A percentile compares a stretch with the other conserved stretches of the same genome.
Evolutionary conservation across 805 yeast genomes (phyloP).

Genomic region (Sungouiella thailandica): DNA sequence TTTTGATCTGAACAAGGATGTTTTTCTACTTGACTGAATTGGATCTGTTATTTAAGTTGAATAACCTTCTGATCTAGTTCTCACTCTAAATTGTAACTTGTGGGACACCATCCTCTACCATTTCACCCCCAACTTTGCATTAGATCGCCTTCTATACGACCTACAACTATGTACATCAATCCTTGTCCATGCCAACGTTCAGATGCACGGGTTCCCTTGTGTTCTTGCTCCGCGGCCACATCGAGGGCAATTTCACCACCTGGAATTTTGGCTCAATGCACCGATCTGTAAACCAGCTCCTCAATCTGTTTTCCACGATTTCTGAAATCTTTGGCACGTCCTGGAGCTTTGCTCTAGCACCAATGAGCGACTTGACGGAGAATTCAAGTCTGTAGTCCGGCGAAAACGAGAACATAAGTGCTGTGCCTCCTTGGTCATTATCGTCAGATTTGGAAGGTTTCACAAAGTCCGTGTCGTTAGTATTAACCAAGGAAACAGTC

Average conservation of each 20-base stretch:
- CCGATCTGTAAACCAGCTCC: conserved; percentile 87
- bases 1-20: too few species aligned
- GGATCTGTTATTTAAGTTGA: too few species aligned
- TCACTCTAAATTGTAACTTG: too few species aligned
- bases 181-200: too few species aligned
- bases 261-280: conserved; percentile 94
- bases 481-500: conserved; percentile 62
- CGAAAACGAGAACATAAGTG: conserved; percentile 80
- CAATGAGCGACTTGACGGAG: conserved; percentile 81
- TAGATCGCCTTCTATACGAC: too few species aligned
- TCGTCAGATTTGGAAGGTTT: neutral
- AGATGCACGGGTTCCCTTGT: conserved; percentile 29
- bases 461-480: conserved; percentile 33
- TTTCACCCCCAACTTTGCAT: too few species aligned
- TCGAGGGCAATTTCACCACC: conserved; percentile 73
- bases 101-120: too few species aligned
- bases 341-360: conserved; percentile 86
- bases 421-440: conserved; percentile 44
- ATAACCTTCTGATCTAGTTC: too few species aligned
- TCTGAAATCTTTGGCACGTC: conserved; percentile 89
- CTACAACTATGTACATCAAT: too few species aligned
- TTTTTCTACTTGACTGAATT: too few species aligned
- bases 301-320: conserved; percentile 72
- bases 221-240: conserved; percentile 65
- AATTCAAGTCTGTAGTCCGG: conserved; percentile 91